These are phyloP conservation scores for Oxytropis ochrocephala DNA, from an alignment of 306 rosid genomes.

Conservation along the genomic window DNA sequence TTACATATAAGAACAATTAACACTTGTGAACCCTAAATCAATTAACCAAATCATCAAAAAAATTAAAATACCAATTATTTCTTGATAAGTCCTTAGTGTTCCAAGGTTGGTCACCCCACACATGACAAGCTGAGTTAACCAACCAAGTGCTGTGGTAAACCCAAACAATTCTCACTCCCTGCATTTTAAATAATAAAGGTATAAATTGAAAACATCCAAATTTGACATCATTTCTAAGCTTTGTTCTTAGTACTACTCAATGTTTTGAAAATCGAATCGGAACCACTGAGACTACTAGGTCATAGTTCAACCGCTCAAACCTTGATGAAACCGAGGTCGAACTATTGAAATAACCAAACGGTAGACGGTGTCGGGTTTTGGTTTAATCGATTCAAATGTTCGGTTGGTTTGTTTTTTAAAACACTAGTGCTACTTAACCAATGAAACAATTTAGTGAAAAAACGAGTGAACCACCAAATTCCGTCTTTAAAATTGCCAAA, in stretches of 20 bases:
- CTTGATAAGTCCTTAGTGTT: conserved; percentile 72
- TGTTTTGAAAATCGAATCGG: too few relatives aligned
- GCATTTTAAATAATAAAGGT: background rate
- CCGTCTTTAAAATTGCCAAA: too few relatives aligned
- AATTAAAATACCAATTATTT: conserved; percentile 58
- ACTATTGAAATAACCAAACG: too few relatives aligned
- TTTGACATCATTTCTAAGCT: background rate
- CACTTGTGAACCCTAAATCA: background rate
- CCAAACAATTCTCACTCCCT: conserved; percentile 87
- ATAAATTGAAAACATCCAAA: background rate
- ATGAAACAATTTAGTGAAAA: background rate
- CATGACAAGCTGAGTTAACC: conserved; percentile 97
- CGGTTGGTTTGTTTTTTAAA: too few relatives aligned
- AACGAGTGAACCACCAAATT: too few relatives aligned
- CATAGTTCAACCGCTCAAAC: too few relatives aligned
- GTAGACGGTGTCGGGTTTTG: too few relatives aligned
- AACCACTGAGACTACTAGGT: too few relatives aligned
- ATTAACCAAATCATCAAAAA: background rate
- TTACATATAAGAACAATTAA: background rate
- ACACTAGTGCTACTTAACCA: too few relatives aligned
- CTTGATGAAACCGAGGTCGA: too few relatives aligned
- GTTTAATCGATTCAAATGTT: too few relatives aligned
- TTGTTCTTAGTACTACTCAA: background rate
- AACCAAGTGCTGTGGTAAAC: conserved; percentile 92
- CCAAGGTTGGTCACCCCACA: conserved; percentile 77